These are phyloP conservation scores for Ophiostoma perfectum DNA, from an alignment of 2,329 filamentous ascomycete species.

Conservation along the genomic window DNA sequence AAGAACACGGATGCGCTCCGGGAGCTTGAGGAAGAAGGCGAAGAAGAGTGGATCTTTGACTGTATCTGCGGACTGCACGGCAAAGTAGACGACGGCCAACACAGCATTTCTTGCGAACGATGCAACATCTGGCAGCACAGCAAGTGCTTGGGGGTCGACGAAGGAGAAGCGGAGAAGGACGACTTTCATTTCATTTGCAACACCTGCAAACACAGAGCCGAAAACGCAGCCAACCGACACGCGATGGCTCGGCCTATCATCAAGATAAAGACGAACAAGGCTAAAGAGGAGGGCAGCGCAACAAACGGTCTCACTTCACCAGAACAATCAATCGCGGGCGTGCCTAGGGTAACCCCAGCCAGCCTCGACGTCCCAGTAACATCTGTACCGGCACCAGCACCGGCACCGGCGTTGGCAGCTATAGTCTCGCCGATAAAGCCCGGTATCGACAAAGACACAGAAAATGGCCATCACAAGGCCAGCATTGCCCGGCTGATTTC, in stretches of 20 bases:
- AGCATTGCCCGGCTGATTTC: not conserved
- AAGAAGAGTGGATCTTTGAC: constrained; percentile 89
- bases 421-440: constrained; percentile 4
- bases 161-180: constrained; percentile 72
- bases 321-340: not conserved
- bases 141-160: constrained; percentile 75
- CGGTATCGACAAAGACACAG: not conserved
- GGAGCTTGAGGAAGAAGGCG: constrained; percentile 55
- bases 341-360: not conserved
- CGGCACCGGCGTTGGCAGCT: not conserved
- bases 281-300: constrained; percentile 4
- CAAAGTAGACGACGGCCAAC: constrained; percentile 87
- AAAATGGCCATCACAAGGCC: not conserved
- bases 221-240: constrained; percentile 54
- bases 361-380: not conserved
- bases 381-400: not conserved
- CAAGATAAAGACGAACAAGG: constrained; percentile 47
- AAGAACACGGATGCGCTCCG: constrained; percentile 71
- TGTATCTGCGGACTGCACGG: constrained; percentile 88
- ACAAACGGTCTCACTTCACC: not conserved
- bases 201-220: constrained; percentile 61
- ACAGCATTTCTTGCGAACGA: constrained; percentile 87
- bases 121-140: constrained; percentile 98
- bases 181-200: constrained; percentile 85
- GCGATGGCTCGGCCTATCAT: constrained; percentile 42